Evolutionary conservation across 208 protist genomes (phyloP).

Genomic region (Leishmania tarentolae): DNA sequence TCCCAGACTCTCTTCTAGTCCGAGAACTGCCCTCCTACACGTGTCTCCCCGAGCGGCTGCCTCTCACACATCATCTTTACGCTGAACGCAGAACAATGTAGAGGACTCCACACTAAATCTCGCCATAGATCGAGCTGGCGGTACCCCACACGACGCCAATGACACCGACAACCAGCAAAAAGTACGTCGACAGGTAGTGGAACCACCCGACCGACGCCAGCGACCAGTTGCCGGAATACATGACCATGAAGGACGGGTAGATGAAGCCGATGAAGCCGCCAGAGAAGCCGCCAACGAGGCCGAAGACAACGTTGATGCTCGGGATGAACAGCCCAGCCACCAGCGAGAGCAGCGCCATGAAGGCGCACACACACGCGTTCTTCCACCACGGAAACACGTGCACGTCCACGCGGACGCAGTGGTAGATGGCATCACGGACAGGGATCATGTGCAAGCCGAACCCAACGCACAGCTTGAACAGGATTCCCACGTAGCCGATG

Average conservation of each 20-base stretch:
- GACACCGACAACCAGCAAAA: slow-evolving; percentile 62
- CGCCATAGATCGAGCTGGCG: slow-evolving; percentile 51
- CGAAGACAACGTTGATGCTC: slow-evolving; percentile 73
- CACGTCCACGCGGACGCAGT: slow-evolving; percentile 47
- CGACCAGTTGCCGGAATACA: slow-evolving; percentile 64
- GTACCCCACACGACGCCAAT: slow-evolving; percentile 74
- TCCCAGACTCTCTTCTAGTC: no score
- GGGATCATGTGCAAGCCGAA: slow-evolving; percentile 71
- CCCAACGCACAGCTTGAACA: slow-evolving; percentile 78
- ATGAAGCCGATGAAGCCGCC: slow-evolving; percentile 80
- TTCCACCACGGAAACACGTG: slow-evolving; percentile 52
- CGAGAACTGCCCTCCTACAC: no score
- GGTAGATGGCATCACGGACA: slow-evolving; percentile 63
- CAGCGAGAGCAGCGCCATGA: slow-evolving; percentile 41
- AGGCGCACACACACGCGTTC: slow-evolving; percentile 43
- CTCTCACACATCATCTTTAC: no score
- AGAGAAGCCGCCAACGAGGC: slow-evolving; percentile 65
- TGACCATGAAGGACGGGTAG: slow-evolving; percentile 70
- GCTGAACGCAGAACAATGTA: no score
- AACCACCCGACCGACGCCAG: slow-evolving; percentile 43
- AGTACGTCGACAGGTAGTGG: slow-evolving; percentile 61
- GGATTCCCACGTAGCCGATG: slow-evolving; percentile 56
- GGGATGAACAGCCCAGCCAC: slow-evolving; percentile 76
- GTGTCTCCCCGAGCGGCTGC: no score
- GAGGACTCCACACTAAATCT: no score